Base-by-base conservation (phyloP, 352 stramenopile genomes). In the Ophiocytium majus region DNA sequence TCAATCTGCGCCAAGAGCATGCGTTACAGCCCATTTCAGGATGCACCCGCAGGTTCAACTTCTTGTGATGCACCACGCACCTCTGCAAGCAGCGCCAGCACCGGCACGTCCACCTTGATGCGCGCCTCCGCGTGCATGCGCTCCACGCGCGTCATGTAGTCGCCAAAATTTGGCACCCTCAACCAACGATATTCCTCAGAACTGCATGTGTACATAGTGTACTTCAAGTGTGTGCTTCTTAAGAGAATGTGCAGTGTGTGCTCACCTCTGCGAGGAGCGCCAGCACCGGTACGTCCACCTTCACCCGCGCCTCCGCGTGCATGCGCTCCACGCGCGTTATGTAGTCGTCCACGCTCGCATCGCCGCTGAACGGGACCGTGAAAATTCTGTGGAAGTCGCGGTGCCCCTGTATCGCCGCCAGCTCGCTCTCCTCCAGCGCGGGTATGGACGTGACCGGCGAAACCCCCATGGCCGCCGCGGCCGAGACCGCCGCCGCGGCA, bases 301-400 rank as follows among this genome's bases (percentile, higher is more conserved):
- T 5, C 31, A 17, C 34, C 5, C 31, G 64, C 19, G 23, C 32
- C 19, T 28, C 19, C 32, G 63, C 43, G 36, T 78, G 71, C 28
- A 86, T 19, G 32, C 75, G 43, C 74, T 84, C 75, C 35, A 83
- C 81, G 5, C 82, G 75, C 14, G 50, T 28, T 10, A 83, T 83
- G 33, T 85, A 86, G 23, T 78, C 82, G 28, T 82, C 82, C 31
- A 86, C 82, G n/a, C 28, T 66, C 32, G 43, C 19, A 28, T 86
- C 82, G 23, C 82, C 82, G 14, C 49, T 84, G 50, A 86, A 86
- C 50, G 82, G 82, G 5, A 86, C 36, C 31, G 82, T 86, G 28
- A 86, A 83, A 28, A 50, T 63, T 14, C 74, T 34, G 37, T 86
- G 82, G 50, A 86, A 86, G 14, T 79, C 82, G 23, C 43, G 57